These are phyloP conservation scores for Thecaphora thlaspeos DNA, from an alignment of 1,284 basidiomycete species.

Conservation along the genomic window DNA sequence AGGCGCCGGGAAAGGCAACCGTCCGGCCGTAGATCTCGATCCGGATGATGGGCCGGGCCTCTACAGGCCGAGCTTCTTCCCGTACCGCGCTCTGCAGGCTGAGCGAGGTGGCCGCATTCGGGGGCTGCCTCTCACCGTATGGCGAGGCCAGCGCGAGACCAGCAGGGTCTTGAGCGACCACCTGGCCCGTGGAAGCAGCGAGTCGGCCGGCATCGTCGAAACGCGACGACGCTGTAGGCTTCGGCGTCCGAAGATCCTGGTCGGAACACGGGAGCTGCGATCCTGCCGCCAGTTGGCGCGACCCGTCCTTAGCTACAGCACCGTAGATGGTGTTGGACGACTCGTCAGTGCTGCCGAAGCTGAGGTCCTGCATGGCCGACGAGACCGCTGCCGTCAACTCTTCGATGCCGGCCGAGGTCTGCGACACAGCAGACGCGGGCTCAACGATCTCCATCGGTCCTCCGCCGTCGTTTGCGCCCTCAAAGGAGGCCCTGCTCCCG, in stretches of 20 bases:
- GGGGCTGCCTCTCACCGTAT: background rate
- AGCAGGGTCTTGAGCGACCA: background rate
- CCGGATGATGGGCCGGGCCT: background rate
- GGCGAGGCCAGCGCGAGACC: background rate
- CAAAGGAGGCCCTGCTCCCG: too few species aligned
- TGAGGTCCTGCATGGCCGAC: conserved; percentile 45
- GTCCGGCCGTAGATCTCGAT: conserved; percentile 44
- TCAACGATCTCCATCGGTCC: too few species aligned
- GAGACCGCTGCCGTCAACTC: conserved; percentile 42
- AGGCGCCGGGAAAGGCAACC: conserved; percentile 35
- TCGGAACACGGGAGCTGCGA: conserved; percentile 7
- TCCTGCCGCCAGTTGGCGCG: background rate
- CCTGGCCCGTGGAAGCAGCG: background rate
- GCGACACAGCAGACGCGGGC: background rate
- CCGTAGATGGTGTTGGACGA: conserved; percentile 4
- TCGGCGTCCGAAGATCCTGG: conserved; percentile 18
- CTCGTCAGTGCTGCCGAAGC: conserved; percentile 31
- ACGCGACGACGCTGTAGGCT: conserved; percentile 5
- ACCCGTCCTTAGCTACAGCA: background rate
- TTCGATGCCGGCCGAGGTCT: conserved; percentile 15
- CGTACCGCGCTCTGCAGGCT: background rate
- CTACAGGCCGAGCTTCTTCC: background rate
- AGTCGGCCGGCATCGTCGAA: background rate
- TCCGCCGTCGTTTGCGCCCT: too few species aligned
- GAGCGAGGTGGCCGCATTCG: background rate